These are phyloP conservation scores for apple (Malus domestica) DNA, from an alignment of 306 rosid species.

Conservation along the genomic window DNA sequence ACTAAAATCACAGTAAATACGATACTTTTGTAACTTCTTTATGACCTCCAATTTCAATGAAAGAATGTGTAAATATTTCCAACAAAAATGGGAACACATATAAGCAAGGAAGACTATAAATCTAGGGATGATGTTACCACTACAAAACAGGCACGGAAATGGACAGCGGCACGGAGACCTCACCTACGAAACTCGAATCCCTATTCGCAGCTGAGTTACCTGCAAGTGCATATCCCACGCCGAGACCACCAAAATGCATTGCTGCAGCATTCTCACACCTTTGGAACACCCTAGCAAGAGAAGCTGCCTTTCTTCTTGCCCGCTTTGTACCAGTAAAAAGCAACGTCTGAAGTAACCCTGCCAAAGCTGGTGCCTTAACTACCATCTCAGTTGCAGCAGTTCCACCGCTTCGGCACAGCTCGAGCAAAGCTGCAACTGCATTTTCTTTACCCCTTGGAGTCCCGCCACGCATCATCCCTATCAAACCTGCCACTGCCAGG, in stretches of 20 bases:
- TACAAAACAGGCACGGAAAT: slow-evolving; percentile 82
- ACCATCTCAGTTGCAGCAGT: slow-evolving; percentile 72
- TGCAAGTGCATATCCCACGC: slow-evolving; percentile 66
- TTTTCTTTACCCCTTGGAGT: slow-evolving; percentile 90
- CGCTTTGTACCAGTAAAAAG: slow-evolving; percentile 85
- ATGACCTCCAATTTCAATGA: slow-evolving; percentile 60
- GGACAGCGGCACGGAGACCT: slow-evolving; percentile 73
- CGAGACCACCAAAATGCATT: slow-evolving; percentile 72
- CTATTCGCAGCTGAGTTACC: slow-evolving; percentile 60
- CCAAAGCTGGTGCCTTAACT: slow-evolving; percentile 74
- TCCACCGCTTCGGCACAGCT: slow-evolving; percentile 89
- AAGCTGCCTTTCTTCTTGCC: slow-evolving; percentile 94
- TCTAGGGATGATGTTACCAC: slow-evolving; percentile 27
- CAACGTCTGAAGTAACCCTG: slow-evolving; percentile 73
- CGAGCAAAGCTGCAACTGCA: slow-evolving; percentile 92
- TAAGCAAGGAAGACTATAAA: slow-evolving; percentile 10
- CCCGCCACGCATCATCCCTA: slow-evolving; percentile 84
- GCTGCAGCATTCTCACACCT: slow-evolving; percentile 49
- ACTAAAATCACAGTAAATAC: slow-evolving; percentile 23
- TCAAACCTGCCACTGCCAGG: slow-evolving; percentile 58
- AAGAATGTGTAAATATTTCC: slow-evolving; percentile 65
- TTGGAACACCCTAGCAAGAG: slow-evolving; percentile 86
- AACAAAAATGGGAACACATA: slow-evolving; percentile 48
- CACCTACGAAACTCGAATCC: slow-evolving; percentile 61
- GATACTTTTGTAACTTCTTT: slow-evolving; percentile 46